These are phyloP conservation scores for Corchorus capsularis DNA, from an alignment of 345 rosid genomes.

Conservation along the genomic window DNA sequence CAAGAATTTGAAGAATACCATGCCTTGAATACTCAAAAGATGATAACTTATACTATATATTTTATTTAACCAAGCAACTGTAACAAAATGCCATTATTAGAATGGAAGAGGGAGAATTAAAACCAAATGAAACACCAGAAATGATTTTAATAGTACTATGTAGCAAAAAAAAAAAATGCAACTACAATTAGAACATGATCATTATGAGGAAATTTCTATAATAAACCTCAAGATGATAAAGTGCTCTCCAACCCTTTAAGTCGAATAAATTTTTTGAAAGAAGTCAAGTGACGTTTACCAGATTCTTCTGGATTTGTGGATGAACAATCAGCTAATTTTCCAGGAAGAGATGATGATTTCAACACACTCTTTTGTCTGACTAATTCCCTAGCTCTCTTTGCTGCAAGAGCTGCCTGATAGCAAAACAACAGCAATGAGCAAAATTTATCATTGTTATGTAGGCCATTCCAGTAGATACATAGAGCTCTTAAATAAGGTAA, in stretches of 20 bases:
- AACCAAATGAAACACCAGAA: conserved; percentile 4
- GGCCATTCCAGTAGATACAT: not conserved
- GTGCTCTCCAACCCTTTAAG: not conserved
- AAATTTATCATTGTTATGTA: not conserved
- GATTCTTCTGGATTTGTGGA: conserved; percentile 89
- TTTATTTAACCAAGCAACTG: not conserved
- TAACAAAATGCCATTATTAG: not conserved
- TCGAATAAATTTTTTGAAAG: not conserved
- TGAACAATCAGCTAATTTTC: conserved; percentile 97
- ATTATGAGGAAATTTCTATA: not conserved
- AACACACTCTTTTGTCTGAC: conserved; percentile 87
- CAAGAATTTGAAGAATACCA: conserved; percentile 3
- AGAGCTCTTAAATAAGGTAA: not conserved
- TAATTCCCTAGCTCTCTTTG: conserved; percentile 96
- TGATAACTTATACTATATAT: not conserved
- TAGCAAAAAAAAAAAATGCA: too few species aligned
- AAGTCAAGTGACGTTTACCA: conserved; percentile 44
- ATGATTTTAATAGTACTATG: not conserved
- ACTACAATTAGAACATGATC: not conserved
- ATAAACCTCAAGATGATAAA: not conserved
- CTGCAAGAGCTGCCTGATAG: conserved; percentile 96
- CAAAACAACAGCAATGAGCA: conserved; percentile 13
- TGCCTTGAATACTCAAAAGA: not conserved
- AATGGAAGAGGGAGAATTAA: conserved; percentile 2
- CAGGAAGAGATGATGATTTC: conserved; percentile 96